Conservation (phyloP, 2,329 filamentous ascomycete species). For the Epichloe typhina region DNA sequence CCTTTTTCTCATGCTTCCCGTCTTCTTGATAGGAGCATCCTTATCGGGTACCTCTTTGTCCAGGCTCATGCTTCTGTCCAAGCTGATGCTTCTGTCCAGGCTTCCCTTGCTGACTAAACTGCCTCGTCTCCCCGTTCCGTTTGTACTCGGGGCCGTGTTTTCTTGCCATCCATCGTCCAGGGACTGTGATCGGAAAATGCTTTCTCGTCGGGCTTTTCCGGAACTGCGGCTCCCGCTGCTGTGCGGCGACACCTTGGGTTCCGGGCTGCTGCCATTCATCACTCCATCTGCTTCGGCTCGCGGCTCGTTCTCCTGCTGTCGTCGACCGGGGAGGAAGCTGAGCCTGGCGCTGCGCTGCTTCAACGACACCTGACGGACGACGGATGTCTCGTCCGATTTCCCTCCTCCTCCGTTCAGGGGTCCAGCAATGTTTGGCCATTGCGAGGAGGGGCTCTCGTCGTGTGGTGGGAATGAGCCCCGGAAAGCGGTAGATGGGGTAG, state of each 20-base stretch:
- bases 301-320: slow-evolving; percentile 29
- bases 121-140: slow-evolving; percentile 9
- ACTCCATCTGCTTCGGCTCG: slow-evolving; percentile 15
- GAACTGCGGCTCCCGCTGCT: slow-evolving; percentile 11
- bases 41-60: slow-evolving; percentile 13
- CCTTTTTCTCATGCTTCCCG: slow-evolving; percentile 60
- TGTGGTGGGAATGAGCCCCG: slow-evolving; percentile 32
- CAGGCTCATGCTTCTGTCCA: slow-evolving; percentile 14
- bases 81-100: slow-evolving; percentile 16
- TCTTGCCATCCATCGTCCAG: slow-evolving; percentile 15
- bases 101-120: slow-evolving; percentile 16
- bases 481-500: slow-evolving; percentile 31
- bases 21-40: slow-evolving; percentile 28
- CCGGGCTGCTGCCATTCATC: slow-evolving; percentile 17
- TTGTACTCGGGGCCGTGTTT: not conserved
- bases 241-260: slow-evolving; percentile 19
- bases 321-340: slow-evolving; percentile 40
- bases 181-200: slow-evolving; percentile 31
- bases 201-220: slow-evolving; percentile 24
- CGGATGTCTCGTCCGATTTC: slow-evolving; percentile 34
- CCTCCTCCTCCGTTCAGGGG: slow-evolving; percentile 20
- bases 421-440: slow-evolving; percentile 19
- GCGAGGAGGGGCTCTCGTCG: slow-evolving; percentile 18
- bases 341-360: slow-evolving; percentile 40
- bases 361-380: slow-evolving; percentile 36